These are phyloP conservation scores for Candida sanyaensis DNA, from an alignment of 1,139 yeast genomes.

Conservation along the genomic window DNA sequence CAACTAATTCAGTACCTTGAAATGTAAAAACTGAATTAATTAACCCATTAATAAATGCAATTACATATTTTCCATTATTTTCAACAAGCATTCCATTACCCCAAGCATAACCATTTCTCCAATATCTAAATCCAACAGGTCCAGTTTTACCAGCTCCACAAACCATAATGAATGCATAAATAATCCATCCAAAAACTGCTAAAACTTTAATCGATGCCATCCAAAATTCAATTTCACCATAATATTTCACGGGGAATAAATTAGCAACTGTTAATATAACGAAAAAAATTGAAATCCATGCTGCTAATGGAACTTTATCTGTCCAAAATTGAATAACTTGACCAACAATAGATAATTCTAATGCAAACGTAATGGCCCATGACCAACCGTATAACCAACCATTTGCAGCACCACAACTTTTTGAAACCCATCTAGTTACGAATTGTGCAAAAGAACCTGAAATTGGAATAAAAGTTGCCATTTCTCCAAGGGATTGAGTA, in stretches of 20 bases:
- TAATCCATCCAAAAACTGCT: slow-evolving; percentile 70
- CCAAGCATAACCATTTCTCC: slow-evolving; percentile 93
- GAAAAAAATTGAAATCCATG: slow-evolving; percentile 74
- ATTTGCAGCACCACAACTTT: slow-evolving; percentile 75
- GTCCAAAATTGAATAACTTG: slow-evolving; percentile 80
- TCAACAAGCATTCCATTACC: slow-evolving; percentile 57
- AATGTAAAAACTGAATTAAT: slow-evolving; percentile 78
- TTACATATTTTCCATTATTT: slow-evolving; percentile 54
- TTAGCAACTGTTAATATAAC: slow-evolving; percentile 36
- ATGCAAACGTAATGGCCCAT: slow-evolving; percentile 83
- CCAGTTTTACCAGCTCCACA: slow-evolving; percentile 76
- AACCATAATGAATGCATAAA: slow-evolving; percentile 68
- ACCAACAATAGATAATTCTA: slow-evolving; percentile 82
- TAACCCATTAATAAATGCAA: slow-evolving; percentile 43
- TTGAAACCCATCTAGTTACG: slow-evolving; percentile 62
- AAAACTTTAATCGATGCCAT: slow-evolving; percentile 65
- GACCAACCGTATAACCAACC: slow-evolving; percentile 88
- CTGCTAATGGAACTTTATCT: slow-evolving; percentile 65
- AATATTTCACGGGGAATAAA: slow-evolving; percentile 45
- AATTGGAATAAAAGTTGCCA: slow-evolving; percentile 73
- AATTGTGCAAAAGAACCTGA: slow-evolving; percentile 63
- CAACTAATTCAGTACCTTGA: slow-evolving; percentile 80
- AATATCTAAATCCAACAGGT: slow-evolving; percentile 81
- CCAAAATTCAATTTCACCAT: slow-evolving; percentile 50
- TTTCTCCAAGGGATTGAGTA: slow-evolving; percentile 72